Conservation (phyloP, 306 rosid genomes). For the Trifolium subterraneum region DNA sequence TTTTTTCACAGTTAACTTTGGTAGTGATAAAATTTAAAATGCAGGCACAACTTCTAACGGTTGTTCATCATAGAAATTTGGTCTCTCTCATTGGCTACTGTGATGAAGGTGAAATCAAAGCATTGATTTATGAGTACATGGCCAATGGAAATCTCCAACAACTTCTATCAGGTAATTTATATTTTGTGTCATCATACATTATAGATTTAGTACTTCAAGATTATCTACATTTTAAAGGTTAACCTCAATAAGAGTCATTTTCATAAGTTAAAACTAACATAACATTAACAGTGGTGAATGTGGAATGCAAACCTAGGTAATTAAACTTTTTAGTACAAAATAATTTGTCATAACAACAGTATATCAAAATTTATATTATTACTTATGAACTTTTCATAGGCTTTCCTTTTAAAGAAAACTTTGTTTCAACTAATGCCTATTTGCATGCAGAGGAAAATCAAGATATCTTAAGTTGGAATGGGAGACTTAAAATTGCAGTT, state of each 20-base stretch:
- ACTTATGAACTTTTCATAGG: background rate
- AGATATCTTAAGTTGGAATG: conserved; percentile 21
- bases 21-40: background rate
- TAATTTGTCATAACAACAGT: too few relatives aligned
- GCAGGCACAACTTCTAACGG: conserved; percentile 32
- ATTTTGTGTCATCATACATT: background rate
- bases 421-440: background rate
- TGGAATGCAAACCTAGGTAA: background rate
- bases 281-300: background rate
- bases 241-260: background rate
- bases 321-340: background rate
- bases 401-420: background rate
- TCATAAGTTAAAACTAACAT: too few relatives aligned
- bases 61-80: conserved; percentile 43
- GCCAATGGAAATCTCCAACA: conserved; percentile 31
- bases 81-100: conserved; percentile 43
- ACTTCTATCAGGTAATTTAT: conserved; percentile 25
- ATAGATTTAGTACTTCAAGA: background rate
- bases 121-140: conserved; percentile 44
- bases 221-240: background rate
- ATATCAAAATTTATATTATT: too few relatives aligned
- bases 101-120: conserved; percentile 27
- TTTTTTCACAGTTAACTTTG: background rate
- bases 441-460: background rate
- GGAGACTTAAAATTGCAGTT: conserved; percentile 28